Base-by-base conservation (phyloP, 176 grass and related monocot genomes). In the Paspalum notatum region DNA sequence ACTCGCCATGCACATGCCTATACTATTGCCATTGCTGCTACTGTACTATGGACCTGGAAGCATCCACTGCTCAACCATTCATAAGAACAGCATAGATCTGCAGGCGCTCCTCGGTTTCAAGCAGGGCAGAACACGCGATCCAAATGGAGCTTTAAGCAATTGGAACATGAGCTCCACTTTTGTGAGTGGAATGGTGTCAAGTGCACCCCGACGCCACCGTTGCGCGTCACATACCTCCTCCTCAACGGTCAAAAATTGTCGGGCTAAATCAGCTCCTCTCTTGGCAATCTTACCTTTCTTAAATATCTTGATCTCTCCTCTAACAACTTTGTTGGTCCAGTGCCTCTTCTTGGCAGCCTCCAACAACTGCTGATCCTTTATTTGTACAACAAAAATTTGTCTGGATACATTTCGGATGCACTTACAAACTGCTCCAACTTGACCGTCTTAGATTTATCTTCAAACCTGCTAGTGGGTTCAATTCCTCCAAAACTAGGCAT, bases 401-500 rank as follows among this genome's bases (percentile, higher is more conserved):
- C 37, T 10, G 62, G 62, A 0, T 22, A 0, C 6, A 67, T 79
- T 55, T 62, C 62, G 0, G 62, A 67, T 5, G 27, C 6, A 16
- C 26, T 63, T 63, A 38, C 60, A 8, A 63, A 63, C 0, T 70
- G 41, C 16, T 70, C 63, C 11, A 80, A 18, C 8, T 18, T 80
- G 1, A 1, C 0, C 0, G 0, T 18, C 15, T 12, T 88, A n/a
- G 65, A 83, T 0, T 32, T 64, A 1, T 54, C 62, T 7, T 7
- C 0, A 5, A 87, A 87, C 52, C 14, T 0, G 1, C 32, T 88
- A 32, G 58, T 20, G 12, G 80, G 73, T 40, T 11, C 51, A 50
- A 74, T 83, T 63, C 73, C 80, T 24, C 27, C 18, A 8, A 74
- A 44, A 46, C 10, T 83, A 17, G 86, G 80, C 18, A 1, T 14